Conservation (phyloP, 352 stramenopile genomes). For the Globisporangium rhizosaccharum region DNA sequence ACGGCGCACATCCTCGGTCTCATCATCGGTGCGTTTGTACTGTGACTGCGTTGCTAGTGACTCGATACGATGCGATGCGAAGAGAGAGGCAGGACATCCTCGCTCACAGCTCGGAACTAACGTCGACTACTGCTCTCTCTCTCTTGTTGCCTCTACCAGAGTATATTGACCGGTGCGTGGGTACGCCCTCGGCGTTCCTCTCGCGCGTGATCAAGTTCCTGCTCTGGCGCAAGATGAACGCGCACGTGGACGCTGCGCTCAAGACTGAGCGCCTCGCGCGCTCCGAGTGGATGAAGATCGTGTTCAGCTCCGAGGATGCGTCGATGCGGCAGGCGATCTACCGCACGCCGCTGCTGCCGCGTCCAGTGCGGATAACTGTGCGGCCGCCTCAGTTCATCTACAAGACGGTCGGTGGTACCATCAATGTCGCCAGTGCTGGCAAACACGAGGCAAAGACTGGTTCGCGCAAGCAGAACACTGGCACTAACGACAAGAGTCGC, state of each 20-base stretch:
- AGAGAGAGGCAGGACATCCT: too few relatives aligned
- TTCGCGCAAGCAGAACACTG: not conserved
- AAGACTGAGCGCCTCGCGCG: constrained; percentile 32
- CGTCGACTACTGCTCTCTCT: not conserved
- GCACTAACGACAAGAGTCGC: not conserved
- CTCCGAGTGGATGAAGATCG: constrained; percentile 81
- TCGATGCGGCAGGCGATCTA: constrained; percentile 15
- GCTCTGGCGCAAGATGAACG: constrained; percentile 49
- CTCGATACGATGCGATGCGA: not conserved
- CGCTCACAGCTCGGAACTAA: not conserved
- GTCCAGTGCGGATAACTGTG: constrained; percentile 57
- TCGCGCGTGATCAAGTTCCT: constrained; percentile 40
- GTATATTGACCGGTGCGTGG: constrained; percentile 41
- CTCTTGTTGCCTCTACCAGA: constrained; percentile 22
- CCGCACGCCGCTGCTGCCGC: constrained; percentile 37
- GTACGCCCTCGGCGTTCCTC: constrained; percentile 19
- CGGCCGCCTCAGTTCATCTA: constrained; percentile 37
- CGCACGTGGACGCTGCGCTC: constrained; percentile 27
- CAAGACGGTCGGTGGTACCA: constrained; percentile 14
- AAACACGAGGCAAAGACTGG: constrained; percentile 5
- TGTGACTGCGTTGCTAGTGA: not conserved
- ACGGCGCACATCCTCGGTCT: constrained; percentile 39
- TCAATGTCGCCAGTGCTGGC: constrained; percentile 7
- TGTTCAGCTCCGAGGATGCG: constrained; percentile 43
- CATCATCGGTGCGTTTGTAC: constrained; percentile 40